Evolutionary conservation across 305 asterid species (phyloP).

Genomic region (Striga hermonthica): DNA sequence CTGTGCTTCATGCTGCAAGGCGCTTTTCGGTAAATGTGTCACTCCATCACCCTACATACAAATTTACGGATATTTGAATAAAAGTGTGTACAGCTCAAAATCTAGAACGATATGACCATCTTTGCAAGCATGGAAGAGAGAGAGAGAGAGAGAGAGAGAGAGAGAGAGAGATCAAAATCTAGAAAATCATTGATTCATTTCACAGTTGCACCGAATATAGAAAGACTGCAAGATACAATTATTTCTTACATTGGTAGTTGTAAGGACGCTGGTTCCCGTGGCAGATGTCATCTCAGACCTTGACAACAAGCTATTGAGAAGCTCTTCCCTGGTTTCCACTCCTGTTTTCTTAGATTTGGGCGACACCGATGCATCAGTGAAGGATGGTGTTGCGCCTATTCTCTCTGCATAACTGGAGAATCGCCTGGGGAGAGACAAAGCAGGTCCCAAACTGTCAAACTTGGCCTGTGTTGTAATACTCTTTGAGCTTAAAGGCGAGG

Average conservation of each 20-base stretch:
- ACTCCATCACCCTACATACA: slow-evolving; percentile 65
- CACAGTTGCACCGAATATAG: slow-evolving; percentile 21
- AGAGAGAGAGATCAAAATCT: too few species aligned
- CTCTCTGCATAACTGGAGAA: slow-evolving; percentile 90
- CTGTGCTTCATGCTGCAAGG: slow-evolving; percentile 53
- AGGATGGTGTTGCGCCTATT: slow-evolving; percentile 68
- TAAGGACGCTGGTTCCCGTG: slow-evolving; percentile 43
- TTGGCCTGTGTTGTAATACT: slow-evolving; percentile 43
- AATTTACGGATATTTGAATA: slow-evolving; percentile 22
- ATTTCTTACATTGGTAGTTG: slow-evolving; percentile 61
- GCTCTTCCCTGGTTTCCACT: slow-evolving; percentile 84
- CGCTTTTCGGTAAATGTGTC: slow-evolving; percentile 42
- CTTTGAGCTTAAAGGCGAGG: slow-evolving; percentile 54
- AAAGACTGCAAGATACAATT: slow-evolving; percentile 18
- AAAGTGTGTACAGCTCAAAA: slow-evolving; percentile 21
- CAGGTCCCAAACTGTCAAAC: slow-evolving; percentile 56
- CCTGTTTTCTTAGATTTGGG: slow-evolving; percentile 91
- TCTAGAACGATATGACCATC: slow-evolving; percentile 8
- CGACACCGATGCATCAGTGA: slow-evolving; percentile 61
- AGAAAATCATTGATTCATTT: too few species aligned
- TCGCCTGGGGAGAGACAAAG: slow-evolving; percentile 60
- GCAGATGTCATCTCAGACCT: slow-evolving; percentile 57
- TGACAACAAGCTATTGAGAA: slow-evolving; percentile 57
- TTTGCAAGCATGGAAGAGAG: slow-evolving; percentile 16
- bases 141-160: too few species aligned